These are phyloP conservation scores for Cutaneotrichosporon cavernicola DNA, from an alignment of 1,284 basidiomycete species.

Conservation along the genomic window DNA sequence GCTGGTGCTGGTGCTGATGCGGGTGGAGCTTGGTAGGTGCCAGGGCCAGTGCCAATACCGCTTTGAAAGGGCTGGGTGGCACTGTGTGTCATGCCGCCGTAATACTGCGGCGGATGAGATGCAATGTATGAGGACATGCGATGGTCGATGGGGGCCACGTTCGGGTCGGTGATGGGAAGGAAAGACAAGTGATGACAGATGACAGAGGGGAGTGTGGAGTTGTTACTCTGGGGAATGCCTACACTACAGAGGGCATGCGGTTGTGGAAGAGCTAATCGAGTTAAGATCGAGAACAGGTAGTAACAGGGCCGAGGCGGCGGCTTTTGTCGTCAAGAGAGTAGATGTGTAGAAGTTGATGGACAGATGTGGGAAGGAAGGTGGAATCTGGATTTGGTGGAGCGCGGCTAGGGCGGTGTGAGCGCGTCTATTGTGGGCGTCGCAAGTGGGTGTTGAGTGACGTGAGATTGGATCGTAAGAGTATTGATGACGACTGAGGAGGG, in stretches of 20 bases:
- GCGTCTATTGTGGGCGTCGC: not conserved
- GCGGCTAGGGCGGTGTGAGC: not conserved
- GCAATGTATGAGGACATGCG: constrained; percentile 8
- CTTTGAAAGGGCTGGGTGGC: not conserved
- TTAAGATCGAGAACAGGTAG: not conserved
- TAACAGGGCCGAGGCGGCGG: not conserved
- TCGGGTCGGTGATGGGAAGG: not conserved
- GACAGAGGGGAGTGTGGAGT: not conserved
- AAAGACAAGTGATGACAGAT: not conserved
- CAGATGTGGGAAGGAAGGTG: not conserved
- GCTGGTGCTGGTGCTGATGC: not conserved
- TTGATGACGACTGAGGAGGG: not conserved
- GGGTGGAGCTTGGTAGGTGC: not conserved
- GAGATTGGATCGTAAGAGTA: not conserved
- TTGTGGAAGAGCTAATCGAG: not conserved
- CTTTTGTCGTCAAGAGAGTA: not conserved
- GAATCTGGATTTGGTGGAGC: not conserved
- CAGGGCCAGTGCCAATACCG: not conserved
- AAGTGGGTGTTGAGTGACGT: not conserved
- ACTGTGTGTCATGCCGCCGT: constrained; percentile 8
- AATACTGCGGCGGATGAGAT: not conserved
- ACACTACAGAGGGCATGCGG: not conserved
- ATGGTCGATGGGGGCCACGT: not conserved
- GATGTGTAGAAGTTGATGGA: not conserved
- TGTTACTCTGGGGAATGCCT: not conserved